Evolutionary conservation across 2,329 filamentous ascomycete species (phyloP), one percentile per base, ranked within the genome.

Genomic region (Lachnellula subtilissima): DNA sequence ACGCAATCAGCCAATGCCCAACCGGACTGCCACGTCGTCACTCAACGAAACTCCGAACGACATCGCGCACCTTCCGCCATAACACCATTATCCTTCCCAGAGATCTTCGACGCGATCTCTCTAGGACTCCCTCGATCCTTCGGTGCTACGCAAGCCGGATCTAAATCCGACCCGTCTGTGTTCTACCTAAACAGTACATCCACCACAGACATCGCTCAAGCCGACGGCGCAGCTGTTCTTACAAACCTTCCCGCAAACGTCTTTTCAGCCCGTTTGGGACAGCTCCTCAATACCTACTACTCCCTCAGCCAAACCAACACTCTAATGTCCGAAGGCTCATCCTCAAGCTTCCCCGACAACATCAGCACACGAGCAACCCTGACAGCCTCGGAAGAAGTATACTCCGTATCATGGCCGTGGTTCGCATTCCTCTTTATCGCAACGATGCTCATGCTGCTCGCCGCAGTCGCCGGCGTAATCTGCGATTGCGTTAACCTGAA

Each of bases 221-320:
- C 48, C 11, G 14, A 42, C 17, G 40, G 32, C 19, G 14, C 42
- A 15, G 43, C 19, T 4, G 32, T 42, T 32, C 35, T 51, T 23
- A 19, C 40, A 3, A 15, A 46, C 9, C 14, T 50, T 35, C 52
- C 39, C 3, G 50, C 46, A 12, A 17, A 54, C 3, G 32, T 53
- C 9, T 36, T 57, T 7, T 19, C 42, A 19, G 14, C 22, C 8
- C 46, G 48, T 37, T 35, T 57, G 1, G 42, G 40, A 3, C 55
- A 57, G 35, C 14, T 57, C 0, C 36, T 57, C 17, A 57, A 57
- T 19, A 54, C 55, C 11, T 57, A 54, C 32, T 57, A 57, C 23
- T 54, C 51, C 5, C 55, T 57, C 22, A 45, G 35, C 4, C 55
- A 57, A 43, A 45, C 39, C 1, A 48, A 40, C 19, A 25, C 28